These are phyloP conservation scores for Mortierella claussenii DNA, from an alignment of 192 early-diverging fungal genomes.

Conservation along the genomic window DNA sequence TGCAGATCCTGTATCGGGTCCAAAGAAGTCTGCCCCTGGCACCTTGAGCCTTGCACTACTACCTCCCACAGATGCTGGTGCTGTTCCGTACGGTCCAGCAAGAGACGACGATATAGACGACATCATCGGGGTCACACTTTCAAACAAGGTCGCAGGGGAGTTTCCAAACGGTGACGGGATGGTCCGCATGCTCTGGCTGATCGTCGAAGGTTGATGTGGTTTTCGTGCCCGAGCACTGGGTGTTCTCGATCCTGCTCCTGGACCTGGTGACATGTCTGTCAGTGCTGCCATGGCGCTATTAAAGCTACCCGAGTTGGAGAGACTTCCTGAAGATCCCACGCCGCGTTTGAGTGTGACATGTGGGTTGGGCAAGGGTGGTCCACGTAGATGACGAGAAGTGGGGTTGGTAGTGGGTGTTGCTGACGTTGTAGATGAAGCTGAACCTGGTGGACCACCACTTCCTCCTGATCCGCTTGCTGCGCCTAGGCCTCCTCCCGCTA, in stretches of 20 bases:
- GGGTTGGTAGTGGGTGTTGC: neutral
- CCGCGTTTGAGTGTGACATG: slow-evolving; percentile 21
- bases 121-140: neutral
- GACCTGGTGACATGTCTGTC: slow-evolving; percentile 23
- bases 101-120: slow-evolving; percentile 2
- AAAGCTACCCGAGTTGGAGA: slow-evolving; percentile 11
- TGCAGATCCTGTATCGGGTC: neutral
- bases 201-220: slow-evolving; percentile 3
- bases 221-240: slow-evolving; percentile 1
- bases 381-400: slow-evolving; percentile 23
- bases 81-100: neutral
- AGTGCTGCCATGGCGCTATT: slow-evolving; percentile 13
- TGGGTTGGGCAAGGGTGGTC: slow-evolving; percentile 25
- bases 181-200: slow-evolving; percentile 22
- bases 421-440: slow-evolving; percentile 21
- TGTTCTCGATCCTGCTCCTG: slow-evolving; percentile 11
- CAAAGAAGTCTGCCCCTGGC: neutral
- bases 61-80: neutral
- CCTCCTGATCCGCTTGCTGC: neutral
- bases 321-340: slow-evolving; percentile 17
- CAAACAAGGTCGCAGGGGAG: slow-evolving; percentile 30
- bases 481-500: neutral
- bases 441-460: slow-evolving; percentile 3
- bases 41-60: neutral
- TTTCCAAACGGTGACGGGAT: slow-evolving; percentile 38